phyloP scores from a whole-genome alignment of 2,329 filamentous ascomycete genomes.

The Colletotrichum brevisporum region DNA sequence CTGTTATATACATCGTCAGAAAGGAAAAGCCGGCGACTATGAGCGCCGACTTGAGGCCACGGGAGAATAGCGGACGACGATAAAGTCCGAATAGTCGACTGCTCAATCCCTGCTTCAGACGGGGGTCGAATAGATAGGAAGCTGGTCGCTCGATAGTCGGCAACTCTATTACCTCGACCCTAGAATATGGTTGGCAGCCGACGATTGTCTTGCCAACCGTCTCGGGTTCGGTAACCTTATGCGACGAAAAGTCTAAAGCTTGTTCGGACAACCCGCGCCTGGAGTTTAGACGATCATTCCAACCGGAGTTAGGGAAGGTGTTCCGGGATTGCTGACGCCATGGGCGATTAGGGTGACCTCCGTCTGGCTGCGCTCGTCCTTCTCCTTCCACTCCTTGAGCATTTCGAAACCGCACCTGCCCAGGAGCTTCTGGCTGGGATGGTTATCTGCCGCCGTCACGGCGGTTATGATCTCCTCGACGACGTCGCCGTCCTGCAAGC shows the following conservation, averaged over 20 bases:
- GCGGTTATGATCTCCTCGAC: constrained; percentile 61
- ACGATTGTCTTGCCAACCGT: not conserved
- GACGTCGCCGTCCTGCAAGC: constrained; percentile 34
- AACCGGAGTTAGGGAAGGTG: not conserved
- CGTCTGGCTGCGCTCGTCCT: constrained; percentile 39
- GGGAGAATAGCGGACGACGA: constrained; percentile 24
- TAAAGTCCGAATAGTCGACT: constrained; percentile 27
- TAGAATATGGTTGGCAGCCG: not conserved
- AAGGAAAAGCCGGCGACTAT: not conserved
- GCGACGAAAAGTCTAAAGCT: not conserved
- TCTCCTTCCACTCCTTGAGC: constrained; percentile 56
- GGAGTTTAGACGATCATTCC: not conserved
- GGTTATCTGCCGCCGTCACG: constrained; percentile 64
- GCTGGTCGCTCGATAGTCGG: not conserved
- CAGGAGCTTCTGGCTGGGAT: constrained; percentile 69
- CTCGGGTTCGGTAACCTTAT: not conserved
- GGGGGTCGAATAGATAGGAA: not conserved
- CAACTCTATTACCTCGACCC: not conserved
- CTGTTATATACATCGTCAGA: not conserved
- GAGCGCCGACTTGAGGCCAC: constrained; percentile 1
- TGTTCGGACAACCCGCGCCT: not conserved
- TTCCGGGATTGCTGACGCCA: constrained; percentile 2
- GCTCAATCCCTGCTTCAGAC: not conserved
- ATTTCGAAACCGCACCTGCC: constrained; percentile 68
- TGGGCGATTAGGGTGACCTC: constrained; percentile 21